Evolutionary conservation across 176 grass and related monocot species (phyloP).

Genomic region (Hsuehochloa calcarea): DNA sequence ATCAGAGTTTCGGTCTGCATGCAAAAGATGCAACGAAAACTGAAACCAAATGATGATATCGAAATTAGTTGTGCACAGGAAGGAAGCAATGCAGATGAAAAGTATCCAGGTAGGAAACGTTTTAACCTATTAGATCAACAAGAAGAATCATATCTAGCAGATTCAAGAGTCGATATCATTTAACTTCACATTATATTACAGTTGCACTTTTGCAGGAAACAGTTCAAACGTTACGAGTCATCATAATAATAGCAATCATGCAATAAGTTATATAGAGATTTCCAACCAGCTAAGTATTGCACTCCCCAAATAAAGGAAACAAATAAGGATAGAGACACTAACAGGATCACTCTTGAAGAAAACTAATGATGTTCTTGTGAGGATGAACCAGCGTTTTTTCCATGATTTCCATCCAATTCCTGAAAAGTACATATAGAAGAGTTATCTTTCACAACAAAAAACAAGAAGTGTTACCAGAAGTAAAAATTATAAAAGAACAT

Average conservation of each 20-base stretch:
- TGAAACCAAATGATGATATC: slow-evolving; percentile 7
- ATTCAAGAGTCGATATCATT: neutral
- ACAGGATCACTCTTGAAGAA: slow-evolving; percentile 99
- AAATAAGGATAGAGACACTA: slow-evolving; percentile 35
- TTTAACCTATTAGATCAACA: slow-evolving; percentile 8
- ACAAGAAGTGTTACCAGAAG: neutral
- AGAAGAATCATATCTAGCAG: neutral
- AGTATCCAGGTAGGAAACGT: neutral
- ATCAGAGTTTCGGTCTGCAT: neutral
- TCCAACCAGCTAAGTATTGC: neutral
- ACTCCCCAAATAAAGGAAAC: slow-evolving; percentile 9
- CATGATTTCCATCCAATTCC: slow-evolving; percentile 99
- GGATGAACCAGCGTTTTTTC: slow-evolving; percentile 99
- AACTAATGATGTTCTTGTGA: slow-evolving; percentile 93
- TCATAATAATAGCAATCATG: neutral
- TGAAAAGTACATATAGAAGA: slow-evolving; percentile 40
- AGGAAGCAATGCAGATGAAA: slow-evolving; percentile 8
- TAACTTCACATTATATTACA: slow-evolving; percentile 4
- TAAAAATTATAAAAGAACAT: neutral
- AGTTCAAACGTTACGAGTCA: neutral
- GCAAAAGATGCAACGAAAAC: slow-evolving; percentile 1
- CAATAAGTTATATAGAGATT: neutral
- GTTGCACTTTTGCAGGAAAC: neutral
- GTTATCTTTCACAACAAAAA: slow-evolving; percentile 16
- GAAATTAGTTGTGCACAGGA: neutral